Evolutionary conservation across 108 stramenopile species (phyloP).

Genomic region (Conticribra weissflogii): DNA sequence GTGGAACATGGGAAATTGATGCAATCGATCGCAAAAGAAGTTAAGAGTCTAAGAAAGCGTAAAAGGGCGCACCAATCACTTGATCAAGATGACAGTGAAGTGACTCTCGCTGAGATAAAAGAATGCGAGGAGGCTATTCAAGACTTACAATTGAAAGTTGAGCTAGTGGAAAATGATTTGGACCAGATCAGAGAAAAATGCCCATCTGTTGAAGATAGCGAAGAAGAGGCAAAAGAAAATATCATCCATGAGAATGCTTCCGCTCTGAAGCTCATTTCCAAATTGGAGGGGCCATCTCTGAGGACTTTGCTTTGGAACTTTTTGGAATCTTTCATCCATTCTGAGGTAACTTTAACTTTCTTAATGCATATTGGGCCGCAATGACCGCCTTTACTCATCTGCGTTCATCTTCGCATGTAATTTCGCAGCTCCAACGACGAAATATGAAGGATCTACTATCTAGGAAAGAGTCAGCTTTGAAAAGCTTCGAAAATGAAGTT

Average conservation of each 20-base stretch:
- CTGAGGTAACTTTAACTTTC: constrained; percentile 52
- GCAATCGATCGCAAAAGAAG: constrained; percentile 64
- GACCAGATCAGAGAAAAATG: constrained; percentile 54
- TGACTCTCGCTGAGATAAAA: constrained; percentile 20
- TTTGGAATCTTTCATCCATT: constrained; percentile 55
- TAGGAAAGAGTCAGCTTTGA: constrained; percentile 67
- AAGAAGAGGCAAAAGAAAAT: constrained; percentile 23
- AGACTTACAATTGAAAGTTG: constrained; percentile 79
- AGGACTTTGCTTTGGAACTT: constrained; percentile 64
- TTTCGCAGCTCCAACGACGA: constrained; percentile 36
- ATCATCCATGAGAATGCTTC: constrained; percentile 22
- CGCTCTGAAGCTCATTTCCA: constrained; percentile 53
- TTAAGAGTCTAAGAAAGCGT: constrained; percentile 50
- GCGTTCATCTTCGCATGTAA: background rate
- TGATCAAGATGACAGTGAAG: constrained; percentile 15
- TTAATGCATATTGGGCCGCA: too few species aligned
- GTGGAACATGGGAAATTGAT: constrained; percentile 73
- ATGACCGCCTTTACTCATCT: background rate
- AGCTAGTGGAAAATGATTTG: constrained; percentile 72
- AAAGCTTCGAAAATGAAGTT: constrained; percentile 75
- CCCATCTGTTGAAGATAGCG: constrained; percentile 37
- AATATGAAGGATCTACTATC: constrained; percentile 30
- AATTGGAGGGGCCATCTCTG: constrained; percentile 59
- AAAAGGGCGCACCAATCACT: constrained; percentile 21
- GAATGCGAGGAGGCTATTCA: constrained; percentile 55